These are phyloP conservation scores for Cucumis cinereus DNA, from an alignment of 306 rosid species.

Conservation along the genomic window DNA sequence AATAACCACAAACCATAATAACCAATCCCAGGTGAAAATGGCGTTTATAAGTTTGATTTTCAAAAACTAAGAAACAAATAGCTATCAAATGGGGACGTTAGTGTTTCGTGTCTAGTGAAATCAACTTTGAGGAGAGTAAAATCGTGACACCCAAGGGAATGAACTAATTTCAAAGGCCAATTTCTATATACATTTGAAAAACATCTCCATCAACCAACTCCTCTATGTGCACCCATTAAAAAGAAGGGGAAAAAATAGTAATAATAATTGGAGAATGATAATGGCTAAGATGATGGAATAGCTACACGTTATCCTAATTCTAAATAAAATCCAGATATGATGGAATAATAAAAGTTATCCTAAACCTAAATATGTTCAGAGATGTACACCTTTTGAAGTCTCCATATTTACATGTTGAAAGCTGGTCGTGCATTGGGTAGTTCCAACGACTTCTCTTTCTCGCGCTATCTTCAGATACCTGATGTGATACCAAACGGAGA, in stretches of 20 bases:
- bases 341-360: not conserved
- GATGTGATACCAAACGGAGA: not conserved
- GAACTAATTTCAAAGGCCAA: not conserved
- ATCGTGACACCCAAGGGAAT: not conserved
- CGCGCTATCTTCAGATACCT: not conserved
- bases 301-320: not conserved
- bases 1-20: too few species aligned
- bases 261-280: not conserved
- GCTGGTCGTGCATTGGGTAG: not conserved
- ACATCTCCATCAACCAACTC: not conserved
- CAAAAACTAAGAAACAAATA: too few species aligned
- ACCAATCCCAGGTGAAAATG: too few species aligned
- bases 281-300: not conserved
- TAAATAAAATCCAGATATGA: constrained; percentile 1
- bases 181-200: not conserved
- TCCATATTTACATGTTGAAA: not conserved
- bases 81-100: too few species aligned
- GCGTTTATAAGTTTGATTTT: too few species aligned
- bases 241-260: not conserved
- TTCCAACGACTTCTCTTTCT: not conserved
- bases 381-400: constrained; percentile 1
- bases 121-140: not conserved
- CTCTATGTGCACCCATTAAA: not conserved
- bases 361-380: not conserved
- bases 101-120: not conserved